These are phyloP conservation scores for Sugiyamaella xylanicola DNA, from an alignment of 1,139 yeast species.

Conservation along the genomic window DNA sequence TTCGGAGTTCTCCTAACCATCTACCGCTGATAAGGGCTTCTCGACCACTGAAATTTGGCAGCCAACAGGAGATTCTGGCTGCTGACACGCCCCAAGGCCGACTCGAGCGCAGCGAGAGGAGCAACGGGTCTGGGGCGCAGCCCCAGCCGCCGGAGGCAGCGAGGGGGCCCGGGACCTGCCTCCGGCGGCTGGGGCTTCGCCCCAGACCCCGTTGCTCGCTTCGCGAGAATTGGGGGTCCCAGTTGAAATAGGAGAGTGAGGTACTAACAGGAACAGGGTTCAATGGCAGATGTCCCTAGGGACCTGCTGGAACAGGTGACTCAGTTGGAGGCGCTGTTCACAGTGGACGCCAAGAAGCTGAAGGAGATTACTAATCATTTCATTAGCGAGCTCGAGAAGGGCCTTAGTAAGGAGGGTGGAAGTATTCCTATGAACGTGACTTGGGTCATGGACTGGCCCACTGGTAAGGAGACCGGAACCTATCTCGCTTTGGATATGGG, in stretches of 20 bases:
- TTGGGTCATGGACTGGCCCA: slow-evolving; percentile 93
- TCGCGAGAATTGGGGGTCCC: no score
- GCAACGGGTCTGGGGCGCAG: slow-evolving; percentile 5
- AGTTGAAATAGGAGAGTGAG: no score
- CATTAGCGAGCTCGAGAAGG: slow-evolving; percentile 69
- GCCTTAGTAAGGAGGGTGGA: slow-evolving; percentile 41
- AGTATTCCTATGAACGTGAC: slow-evolving; percentile 86
- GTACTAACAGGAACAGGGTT: slow-evolving; percentile 47
- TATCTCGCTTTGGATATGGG: slow-evolving; percentile 94
- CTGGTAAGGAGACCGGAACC: slow-evolving; percentile 87
- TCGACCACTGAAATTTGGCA: no score
- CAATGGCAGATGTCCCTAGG: slow-evolving; percentile 74
- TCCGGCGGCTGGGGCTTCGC: background rate
- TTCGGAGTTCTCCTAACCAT: no score
- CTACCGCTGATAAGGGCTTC: no score
- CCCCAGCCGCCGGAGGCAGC: slow-evolving; percentile 15
- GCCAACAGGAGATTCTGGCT: background rate
- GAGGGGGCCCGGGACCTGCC: background rate
- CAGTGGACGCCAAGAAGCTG: slow-evolving; percentile 62
- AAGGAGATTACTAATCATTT: slow-evolving; percentile 69
- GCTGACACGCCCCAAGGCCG: background rate
- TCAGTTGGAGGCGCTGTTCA: slow-evolving; percentile 62
- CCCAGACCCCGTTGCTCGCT: background rate
- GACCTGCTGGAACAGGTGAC: slow-evolving; percentile 61
- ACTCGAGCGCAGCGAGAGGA: slow-evolving; percentile 9